Conservation (phyloP, 345 rosid genomes). For the Trapa incisa region DNA sequence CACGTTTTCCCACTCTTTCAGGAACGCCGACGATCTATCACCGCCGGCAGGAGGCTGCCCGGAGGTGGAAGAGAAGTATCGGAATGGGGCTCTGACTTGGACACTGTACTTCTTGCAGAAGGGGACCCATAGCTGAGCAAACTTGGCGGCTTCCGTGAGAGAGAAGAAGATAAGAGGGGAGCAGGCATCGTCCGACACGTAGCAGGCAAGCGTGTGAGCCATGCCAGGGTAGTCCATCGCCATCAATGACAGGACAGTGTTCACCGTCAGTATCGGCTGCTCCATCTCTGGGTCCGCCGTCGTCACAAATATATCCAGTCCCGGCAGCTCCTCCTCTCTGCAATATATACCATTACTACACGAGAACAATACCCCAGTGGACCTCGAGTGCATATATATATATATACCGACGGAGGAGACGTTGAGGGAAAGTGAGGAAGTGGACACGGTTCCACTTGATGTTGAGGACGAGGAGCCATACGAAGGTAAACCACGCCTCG, state of each 20-base stretch:
- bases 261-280: slow-evolving; percentile 32
- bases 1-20: slow-evolving; percentile 25
- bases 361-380: too few species aligned
- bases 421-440: slow-evolving; percentile 32
- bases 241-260: slow-evolving; percentile 40
- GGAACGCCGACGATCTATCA: slow-evolving; percentile 22
- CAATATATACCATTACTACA: neutral
- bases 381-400: too few species aligned
- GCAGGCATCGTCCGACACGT: slow-evolving; percentile 46
- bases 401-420: slow-evolving; percentile 23
- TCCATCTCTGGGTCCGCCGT: slow-evolving; percentile 37
- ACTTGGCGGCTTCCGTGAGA: slow-evolving; percentile 44
- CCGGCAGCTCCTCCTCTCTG: slow-evolving; percentile 36
- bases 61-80: slow-evolving; percentile 27
- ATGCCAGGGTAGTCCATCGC: slow-evolving; percentile 40
- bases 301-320: slow-evolving; percentile 45
- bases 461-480: slow-evolving; percentile 33
- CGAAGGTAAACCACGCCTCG: slow-evolving; percentile 46
- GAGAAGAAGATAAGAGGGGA: slow-evolving; percentile 48
- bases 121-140: slow-evolving; percentile 63
- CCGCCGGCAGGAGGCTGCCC: neutral
- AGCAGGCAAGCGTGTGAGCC: slow-evolving; percentile 36
- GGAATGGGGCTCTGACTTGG: slow-evolving; percentile 55
- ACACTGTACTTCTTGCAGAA: slow-evolving; percentile 49
- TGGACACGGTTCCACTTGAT: slow-evolving; percentile 50